Evolutionary conservation across 345 rosid species (phyloP).

Genomic region (Linum usitatissimum): DNA sequence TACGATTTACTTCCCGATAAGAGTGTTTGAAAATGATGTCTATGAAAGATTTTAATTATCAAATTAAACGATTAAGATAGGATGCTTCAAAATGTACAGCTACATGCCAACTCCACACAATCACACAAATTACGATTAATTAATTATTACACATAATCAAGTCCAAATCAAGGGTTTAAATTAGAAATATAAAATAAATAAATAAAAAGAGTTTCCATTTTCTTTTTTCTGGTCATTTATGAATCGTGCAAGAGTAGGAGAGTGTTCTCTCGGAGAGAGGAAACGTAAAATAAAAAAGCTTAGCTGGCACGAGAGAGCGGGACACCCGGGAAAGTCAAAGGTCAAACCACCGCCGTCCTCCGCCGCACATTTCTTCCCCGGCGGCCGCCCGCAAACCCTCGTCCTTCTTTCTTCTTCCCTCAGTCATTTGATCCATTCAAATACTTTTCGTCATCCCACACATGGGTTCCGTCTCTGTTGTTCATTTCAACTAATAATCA

Average conservation of each 20-base stretch:
- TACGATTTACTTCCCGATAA: too few relatives aligned
- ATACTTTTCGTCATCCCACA: not conserved
- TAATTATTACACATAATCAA: too few relatives aligned
- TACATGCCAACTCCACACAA: too few relatives aligned
- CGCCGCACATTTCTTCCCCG: not conserved
- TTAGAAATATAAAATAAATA: too few relatives aligned
- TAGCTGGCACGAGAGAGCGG: constrained; percentile 1
- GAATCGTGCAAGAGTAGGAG: not conserved
- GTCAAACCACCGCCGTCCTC: not conserved
- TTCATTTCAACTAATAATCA: not conserved
- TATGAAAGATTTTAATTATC: too few relatives aligned
- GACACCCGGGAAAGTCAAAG: not conserved
- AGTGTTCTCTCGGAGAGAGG: not conserved
- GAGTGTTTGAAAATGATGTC: too few relatives aligned
- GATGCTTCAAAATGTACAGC: too few relatives aligned
- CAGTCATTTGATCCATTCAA: not conserved
- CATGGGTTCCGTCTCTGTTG: not conserved
- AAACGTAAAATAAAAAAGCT: not conserved
- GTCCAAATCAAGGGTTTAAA: not conserved
- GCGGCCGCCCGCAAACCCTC: not conserved
- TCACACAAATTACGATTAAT: too few relatives aligned
- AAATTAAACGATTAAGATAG: too few relatives aligned
- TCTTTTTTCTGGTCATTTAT: not conserved
- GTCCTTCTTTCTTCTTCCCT: not conserved
- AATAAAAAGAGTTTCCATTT: not conserved